A percentile compares a stretch with the other conserved stretches of the same genome.
Conservation (phyloP, 768 basidiomycete genomes). For the Mycena sanguinolenta region DNA sequence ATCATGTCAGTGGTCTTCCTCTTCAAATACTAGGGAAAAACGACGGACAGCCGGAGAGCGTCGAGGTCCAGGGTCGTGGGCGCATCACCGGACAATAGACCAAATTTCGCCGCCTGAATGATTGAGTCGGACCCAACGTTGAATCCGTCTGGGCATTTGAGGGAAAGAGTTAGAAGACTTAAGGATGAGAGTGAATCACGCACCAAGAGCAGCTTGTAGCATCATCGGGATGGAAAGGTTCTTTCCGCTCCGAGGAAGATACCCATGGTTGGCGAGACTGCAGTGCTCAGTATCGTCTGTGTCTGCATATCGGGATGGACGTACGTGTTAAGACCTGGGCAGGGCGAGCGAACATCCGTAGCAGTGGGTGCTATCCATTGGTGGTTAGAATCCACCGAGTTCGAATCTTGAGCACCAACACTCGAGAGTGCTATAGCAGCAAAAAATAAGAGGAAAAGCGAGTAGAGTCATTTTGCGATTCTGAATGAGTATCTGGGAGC, state of each 20-base stretch:
- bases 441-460: no score
- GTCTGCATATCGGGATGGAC: not conserved
- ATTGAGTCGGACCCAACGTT: constrained; percentile 20
- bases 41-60: not conserved
- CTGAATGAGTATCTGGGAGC: no score
- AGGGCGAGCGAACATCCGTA: not conserved
- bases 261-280: not conserved
- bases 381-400: not conserved
- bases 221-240: not conserved
- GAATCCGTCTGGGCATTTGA: constrained; percentile 12
- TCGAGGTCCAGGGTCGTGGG: not conserved
- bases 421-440: no score
- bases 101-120: constrained; percentile 12
- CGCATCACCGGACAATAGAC: constrained; percentile 13
- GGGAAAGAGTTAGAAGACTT: not conserved
- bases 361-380: not conserved
- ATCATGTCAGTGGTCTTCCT: not conserved
- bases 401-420: no score
- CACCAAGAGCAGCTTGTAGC: not conserved
- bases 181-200: not conserved
- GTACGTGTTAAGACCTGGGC: not conserved
- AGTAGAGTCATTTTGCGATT: no score
- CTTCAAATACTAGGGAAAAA: not conserved
- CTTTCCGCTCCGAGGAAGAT: not conserved
- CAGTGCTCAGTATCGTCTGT: not conserved